Conservation (phyloP, 306 rosid genomes). For the Prinsepia uniflora region DNA sequence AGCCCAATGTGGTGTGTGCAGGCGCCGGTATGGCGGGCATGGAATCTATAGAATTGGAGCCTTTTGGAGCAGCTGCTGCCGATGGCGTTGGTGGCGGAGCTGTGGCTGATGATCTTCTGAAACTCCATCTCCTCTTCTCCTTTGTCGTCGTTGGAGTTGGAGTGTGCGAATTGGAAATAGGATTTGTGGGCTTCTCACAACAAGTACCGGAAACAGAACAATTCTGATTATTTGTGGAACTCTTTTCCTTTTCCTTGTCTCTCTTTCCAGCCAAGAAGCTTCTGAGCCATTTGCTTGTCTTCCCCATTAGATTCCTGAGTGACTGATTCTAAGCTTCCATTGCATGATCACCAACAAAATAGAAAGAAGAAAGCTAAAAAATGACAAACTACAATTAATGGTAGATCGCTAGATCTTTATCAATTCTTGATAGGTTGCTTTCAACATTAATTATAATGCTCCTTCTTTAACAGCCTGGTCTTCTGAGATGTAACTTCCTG, state of each 20-base stretch:
- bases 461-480: conserved; percentile 41
- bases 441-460: conserved; percentile 24
- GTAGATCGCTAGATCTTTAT: conserved; percentile 30
- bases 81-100: conserved; percentile 24
- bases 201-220: conserved; percentile 24
- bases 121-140: conserved; percentile 89
- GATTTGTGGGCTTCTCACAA: conserved; percentile 50
- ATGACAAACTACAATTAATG: conserved; percentile 14
- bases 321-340: conserved; percentile 23
- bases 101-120: conserved; percentile 73
- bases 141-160: conserved; percentile 42
- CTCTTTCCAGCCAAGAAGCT: conserved; percentile 74
- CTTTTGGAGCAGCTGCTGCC: conserved; percentile 39
- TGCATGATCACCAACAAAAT: conserved; percentile 28
- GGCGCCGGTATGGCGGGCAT: conserved; percentile 29
- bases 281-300: conserved; percentile 75
- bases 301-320: conserved; percentile 44
- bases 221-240: conserved; percentile 27
- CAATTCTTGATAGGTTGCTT: conserved; percentile 27
- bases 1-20: conserved; percentile 30
- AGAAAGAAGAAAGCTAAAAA: conserved; percentile 37
- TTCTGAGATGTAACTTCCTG: conserved; percentile 24
- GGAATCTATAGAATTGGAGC: conserved; percentile 31
- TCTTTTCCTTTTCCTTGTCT: conserved; percentile 43
- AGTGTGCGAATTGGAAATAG: conserved; percentile 29